Evolutionary conservation across 257 asterid genomes (phyloP), one percentile per base, ranked within the genome.

Genomic region (Coffea canephora): DNA sequence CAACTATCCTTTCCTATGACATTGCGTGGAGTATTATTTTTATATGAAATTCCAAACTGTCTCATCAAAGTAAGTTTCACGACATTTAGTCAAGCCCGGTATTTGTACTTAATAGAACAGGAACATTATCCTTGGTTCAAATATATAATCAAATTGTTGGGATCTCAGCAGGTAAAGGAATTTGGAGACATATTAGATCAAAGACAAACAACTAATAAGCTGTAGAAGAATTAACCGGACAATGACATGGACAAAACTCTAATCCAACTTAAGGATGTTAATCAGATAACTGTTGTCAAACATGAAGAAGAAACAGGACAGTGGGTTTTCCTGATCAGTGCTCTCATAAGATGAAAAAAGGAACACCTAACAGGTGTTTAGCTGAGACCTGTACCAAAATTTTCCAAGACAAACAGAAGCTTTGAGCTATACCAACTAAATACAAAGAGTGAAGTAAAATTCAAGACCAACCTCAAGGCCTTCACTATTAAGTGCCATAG

Each of bases 401-500:
- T 71, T 19, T 31, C 57, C 52, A 66, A 34, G 74, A 69, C 9
- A 52, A 49, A 50, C 27, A 50, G 68, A 68, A 67, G 16, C 59
- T 18, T 34, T 7, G 62, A 65, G 31, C 74, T 23, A 66, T 21
- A 8, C 11, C 74, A 80, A 15, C 61, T 34, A 18, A 50, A 3
- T 62, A 64, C 23, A 14, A 70, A 68, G 11, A 61, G 46, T 61
- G 34, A 61, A 45, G 25, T 68, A 69, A 78, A 50, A 39, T 39
- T 70, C 71, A n/a, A 65, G 78, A 52, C 85, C 73, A 77, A 95
- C 99, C 99, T 93, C 98, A 75, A 95, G 93, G 83, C 99, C 99
- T 88, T 95, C 97, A 46, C 98, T 95, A 86, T 95, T 95, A 76
- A 95, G 89, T 55, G 97, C 94, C 97, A 90, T 90, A 48, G 99